A percentile compares a stretch with the other conserved stretches of the same genome.
Evolutionary conservation across 192 early-diverging fungal species (phyloP).

Genomic region (Chytriomyces sp.): DNA sequence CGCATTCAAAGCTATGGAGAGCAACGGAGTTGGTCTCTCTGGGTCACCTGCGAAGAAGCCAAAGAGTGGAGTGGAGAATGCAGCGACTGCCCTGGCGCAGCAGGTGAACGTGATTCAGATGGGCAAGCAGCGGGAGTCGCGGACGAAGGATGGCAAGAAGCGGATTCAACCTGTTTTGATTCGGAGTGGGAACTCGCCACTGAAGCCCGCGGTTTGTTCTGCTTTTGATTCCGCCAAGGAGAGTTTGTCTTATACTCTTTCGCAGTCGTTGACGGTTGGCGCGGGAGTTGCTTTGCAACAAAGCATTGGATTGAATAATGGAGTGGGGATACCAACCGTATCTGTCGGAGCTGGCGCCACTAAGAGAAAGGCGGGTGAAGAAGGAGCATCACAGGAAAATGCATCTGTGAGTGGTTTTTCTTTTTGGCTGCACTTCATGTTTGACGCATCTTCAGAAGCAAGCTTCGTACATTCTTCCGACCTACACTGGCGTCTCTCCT

Average conservation of each 20-base stretch:
- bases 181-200: conserved; percentile 28
- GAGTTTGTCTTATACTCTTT: neutral
- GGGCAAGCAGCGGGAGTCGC: conserved; percentile 60
- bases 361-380: conserved; percentile 10
- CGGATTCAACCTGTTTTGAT: conserved; percentile 71
- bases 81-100: no score
- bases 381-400: neutral
- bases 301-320: conserved; percentile 10
- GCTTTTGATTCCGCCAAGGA: neutral
- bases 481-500: conserved; percentile 6
- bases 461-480: conserved; percentile 12
- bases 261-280: conserved; percentile 8
- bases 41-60: neutral
- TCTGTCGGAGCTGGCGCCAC: neutral
- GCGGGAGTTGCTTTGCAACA: conserved; percentile 1
- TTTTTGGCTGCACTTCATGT: neutral
- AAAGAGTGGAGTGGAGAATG: neutral
- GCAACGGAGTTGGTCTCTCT: neutral
- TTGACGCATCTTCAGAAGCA: neutral
- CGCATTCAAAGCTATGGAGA: conserved; percentile 12
- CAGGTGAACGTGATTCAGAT: conserved; percentile 12
- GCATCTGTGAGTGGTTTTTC: neutral
- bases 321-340: conserved; percentile 1
- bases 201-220: conserved; percentile 21
- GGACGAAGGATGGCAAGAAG: conserved; percentile 80